A percentile compares a stretch with the other conserved stretches of the same genome.
Conservation (phyloP, 2,329 filamentous ascomycete species). For the Penicillium sp. region DNA sequence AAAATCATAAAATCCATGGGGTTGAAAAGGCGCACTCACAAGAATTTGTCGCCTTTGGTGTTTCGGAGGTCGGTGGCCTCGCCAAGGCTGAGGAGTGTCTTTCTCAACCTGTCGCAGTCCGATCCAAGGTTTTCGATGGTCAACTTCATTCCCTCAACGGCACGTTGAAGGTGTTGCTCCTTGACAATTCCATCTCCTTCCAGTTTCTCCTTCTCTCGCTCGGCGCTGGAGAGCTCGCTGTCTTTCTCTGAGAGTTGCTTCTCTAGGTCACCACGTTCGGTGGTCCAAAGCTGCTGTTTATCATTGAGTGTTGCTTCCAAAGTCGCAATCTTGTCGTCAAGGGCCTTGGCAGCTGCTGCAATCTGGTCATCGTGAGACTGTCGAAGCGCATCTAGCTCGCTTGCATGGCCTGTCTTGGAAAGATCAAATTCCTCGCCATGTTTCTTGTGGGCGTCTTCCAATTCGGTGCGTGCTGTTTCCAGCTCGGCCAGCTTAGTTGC, state of each 20-base stretch:
- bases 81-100: slow-evolving; percentile 51
- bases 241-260: slow-evolving; percentile 44
- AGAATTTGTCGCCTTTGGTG: slow-evolving; percentile 51
- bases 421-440: slow-evolving; percentile 29
- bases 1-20: slow-evolving; percentile 21
- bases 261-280: slow-evolving; percentile 34
- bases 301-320: slow-evolving; percentile 30
- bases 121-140: slow-evolving; percentile 53
- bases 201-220: slow-evolving; percentile 46
- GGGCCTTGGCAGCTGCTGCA: slow-evolving; percentile 24
- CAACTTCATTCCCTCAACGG: slow-evolving; percentile 45
- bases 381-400: slow-evolving; percentile 28
- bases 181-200: slow-evolving; percentile 49
- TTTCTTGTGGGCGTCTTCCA: slow-evolving; percentile 32
- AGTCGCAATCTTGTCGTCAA: slow-evolving; percentile 28
- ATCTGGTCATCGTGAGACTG: slow-evolving; percentile 29
- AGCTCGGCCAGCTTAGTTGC: slow-evolving; percentile 29
- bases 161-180: slow-evolving; percentile 48
- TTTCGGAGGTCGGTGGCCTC: slow-evolving; percentile 55
- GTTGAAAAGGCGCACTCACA: slow-evolving; percentile 45
- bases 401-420: slow-evolving; percentile 24
- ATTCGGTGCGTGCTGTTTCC: slow-evolving; percentile 31
- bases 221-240: slow-evolving; percentile 43
- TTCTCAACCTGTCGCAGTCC: slow-evolving; percentile 53
- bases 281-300: slow-evolving; percentile 36